Percentiles rank a stretch among this genome's conserved stretches.
Conservation (phyloP, 192 early-diverging fungal genomes). For the Umbelopsis sp. region DNA sequence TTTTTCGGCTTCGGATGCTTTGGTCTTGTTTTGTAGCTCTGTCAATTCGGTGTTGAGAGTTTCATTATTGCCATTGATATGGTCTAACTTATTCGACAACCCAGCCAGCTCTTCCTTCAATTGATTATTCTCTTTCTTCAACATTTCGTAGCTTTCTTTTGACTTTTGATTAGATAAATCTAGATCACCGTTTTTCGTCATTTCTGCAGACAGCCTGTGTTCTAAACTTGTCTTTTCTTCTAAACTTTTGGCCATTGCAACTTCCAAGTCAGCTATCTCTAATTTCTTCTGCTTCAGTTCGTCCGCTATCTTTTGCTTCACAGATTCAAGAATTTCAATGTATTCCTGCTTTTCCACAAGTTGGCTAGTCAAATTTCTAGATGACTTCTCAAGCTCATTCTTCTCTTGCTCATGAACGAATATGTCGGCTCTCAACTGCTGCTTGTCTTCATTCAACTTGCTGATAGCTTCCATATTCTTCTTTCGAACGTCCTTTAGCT, state of each 20-base stretch:
- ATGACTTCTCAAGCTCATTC: not conserved
- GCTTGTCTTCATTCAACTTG: not conserved
- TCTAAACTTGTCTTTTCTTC: not conserved
- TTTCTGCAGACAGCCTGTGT: not conserved
- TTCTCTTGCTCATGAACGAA: not conserved
- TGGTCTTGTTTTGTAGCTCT: not conserved
- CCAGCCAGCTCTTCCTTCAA: not conserved
- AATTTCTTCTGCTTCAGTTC: not conserved
- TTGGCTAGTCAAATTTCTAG: not conserved
- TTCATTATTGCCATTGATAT: not conserved
- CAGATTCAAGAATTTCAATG: not conserved
- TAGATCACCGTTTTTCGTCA: not conserved
- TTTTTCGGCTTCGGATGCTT: not conserved
- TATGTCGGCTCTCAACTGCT: not conserved
- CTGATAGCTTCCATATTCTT: conserved; percentile 1
- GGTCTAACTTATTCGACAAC: not conserved
- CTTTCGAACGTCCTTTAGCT: not conserved
- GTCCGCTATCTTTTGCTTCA: not conserved
- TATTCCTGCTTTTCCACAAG: not conserved
- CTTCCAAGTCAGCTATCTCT: not conserved
- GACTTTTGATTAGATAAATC: not conserved
- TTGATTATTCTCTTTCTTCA: not conserved
- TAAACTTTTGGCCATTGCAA: not conserved
- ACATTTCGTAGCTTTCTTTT: not conserved
- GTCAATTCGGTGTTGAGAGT: not conserved